Percentiles rank a stretch among this genome's conserved stretches.
These are phyloP conservation scores for Tephrocybe sp. DNA, from an alignment of 768 basidiomycete species.

Conservation along the genomic window DNA sequence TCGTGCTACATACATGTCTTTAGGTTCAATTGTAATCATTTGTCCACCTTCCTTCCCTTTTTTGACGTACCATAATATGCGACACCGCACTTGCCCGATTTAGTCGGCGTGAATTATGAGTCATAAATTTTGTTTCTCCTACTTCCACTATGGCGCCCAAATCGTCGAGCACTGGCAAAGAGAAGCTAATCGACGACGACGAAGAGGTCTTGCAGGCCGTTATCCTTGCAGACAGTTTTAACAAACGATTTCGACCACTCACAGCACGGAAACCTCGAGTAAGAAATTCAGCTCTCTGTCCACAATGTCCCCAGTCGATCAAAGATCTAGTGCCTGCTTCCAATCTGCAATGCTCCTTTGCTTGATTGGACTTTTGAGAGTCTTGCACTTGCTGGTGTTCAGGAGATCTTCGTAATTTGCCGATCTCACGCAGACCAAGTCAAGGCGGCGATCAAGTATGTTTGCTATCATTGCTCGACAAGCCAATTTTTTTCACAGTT, in stretches of 20 bases:
- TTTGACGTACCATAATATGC: background rate
- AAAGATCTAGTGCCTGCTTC: conserved; percentile 73
- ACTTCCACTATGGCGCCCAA: conserved; percentile 61
- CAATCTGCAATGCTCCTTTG: conserved; percentile 90
- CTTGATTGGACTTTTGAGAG: conserved; percentile 97
- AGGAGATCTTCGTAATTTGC: conserved; percentile 95
- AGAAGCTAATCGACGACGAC: conserved; percentile 64
- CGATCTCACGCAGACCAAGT: conserved; percentile 87
- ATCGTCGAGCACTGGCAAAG: conserved; percentile 47
- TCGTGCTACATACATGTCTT: conserved; percentile 53
- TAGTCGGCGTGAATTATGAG: conserved; percentile 18
- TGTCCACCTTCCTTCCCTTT: conserved; percentile 23
- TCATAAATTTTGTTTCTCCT: conserved; percentile 19
- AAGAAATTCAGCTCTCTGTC: conserved; percentile 25
- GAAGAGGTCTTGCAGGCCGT: conserved; percentile 93
- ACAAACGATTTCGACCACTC: conserved; percentile 89
- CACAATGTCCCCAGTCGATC: conserved; percentile 11
- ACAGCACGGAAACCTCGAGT: conserved; percentile 86
- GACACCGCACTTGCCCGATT: conserved; percentile 11
- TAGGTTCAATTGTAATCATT: conserved; percentile 61
- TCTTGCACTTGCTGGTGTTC: conserved; percentile 90
- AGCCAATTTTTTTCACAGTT: conserved; percentile 7
- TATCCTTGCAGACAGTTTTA: conserved; percentile 94
- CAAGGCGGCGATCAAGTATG: conserved; percentile 80
- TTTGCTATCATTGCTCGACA: conserved; percentile 13